Percentiles rank a stretch among this genome's conserved stretches.
Evolutionary conservation across 2,329 filamentous ascomycete genomes (phyloP).

Genomic region (Mollisiaceae sp.): DNA sequence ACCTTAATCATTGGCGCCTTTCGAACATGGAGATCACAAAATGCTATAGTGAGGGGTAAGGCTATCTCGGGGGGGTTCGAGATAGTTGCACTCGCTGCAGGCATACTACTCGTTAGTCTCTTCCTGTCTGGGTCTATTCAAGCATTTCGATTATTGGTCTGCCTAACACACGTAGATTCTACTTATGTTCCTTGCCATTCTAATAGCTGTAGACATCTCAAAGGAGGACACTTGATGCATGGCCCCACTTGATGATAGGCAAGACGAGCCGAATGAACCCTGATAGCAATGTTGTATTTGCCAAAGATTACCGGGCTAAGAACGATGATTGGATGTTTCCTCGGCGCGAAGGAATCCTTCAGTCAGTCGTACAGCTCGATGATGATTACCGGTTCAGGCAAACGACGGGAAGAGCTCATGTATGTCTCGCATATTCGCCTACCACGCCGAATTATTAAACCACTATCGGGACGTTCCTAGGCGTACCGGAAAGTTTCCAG

Average conservation of each 20-base stretch:
- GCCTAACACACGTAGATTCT: slow-evolving; percentile 33
- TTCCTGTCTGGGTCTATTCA: background rate
- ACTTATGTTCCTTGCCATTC: slow-evolving; percentile 37
- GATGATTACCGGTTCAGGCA: slow-evolving; percentile 19
- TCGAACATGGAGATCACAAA: slow-evolving; percentile 66
- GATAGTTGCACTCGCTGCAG: slow-evolving; percentile 52
- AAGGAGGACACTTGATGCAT: slow-evolving; percentile 33
- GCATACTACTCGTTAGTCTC: slow-evolving; percentile 54
- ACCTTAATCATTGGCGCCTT: slow-evolving; percentile 56
- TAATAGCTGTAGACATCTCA: slow-evolving; percentile 39
- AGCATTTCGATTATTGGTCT: background rate
- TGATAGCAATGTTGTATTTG: slow-evolving; percentile 24
- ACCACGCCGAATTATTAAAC: slow-evolving; percentile 22
- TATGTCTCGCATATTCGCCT: slow-evolving; percentile 28
- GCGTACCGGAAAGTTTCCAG: slow-evolving; percentile 25
- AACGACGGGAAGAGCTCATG: slow-evolving; percentile 8
- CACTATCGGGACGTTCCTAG: slow-evolving; percentile 14
- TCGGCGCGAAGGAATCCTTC: slow-evolving; percentile 20
- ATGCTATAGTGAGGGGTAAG: slow-evolving; percentile 61
- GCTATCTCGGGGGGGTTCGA: slow-evolving; percentile 65
- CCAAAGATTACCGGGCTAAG: slow-evolving; percentile 27
- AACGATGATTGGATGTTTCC: slow-evolving; percentile 24
- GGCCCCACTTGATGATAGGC: slow-evolving; percentile 22
- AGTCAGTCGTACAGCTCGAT: slow-evolving; percentile 20
- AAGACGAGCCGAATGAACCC: slow-evolving; percentile 25